A percentile compares a stretch with the other conserved stretches of the same genome.
phyloP scores from a whole-genome alignment of 2,329 filamentous ascomycete genomes.

The Pseudogymnoascus sp. region DNA sequence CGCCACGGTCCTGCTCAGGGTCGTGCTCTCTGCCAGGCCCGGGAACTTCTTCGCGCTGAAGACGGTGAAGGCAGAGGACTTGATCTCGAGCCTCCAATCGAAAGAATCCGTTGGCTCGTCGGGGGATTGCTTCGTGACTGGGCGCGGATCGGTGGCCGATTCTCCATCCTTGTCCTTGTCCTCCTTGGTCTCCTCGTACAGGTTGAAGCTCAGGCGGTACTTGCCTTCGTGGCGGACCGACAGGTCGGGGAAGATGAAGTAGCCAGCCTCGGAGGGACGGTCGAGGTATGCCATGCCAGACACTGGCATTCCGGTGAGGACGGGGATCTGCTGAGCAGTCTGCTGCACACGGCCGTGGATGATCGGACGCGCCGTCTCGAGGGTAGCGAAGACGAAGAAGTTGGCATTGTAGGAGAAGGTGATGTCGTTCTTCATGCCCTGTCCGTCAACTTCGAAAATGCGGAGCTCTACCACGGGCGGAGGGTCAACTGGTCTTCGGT shows the following conservation, averaged over 20 bases:
- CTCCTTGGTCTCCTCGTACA: slow-evolving; percentile 91
- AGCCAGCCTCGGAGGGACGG: slow-evolving; percentile 69
- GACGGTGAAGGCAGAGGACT: slow-evolving; percentile 78
- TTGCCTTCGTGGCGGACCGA: slow-evolving; percentile 92
- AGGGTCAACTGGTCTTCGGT: slow-evolving; percentile 86
- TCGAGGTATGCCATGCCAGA: slow-evolving; percentile 95
- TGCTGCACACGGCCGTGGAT: slow-evolving; percentile 69
- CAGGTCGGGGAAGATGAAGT: slow-evolving; percentile 96
- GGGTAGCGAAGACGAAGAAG: slow-evolving; percentile 91
- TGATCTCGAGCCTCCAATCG: slow-evolving; percentile 81
- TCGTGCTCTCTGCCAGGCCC: slow-evolving; percentile 80
- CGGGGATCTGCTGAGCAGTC: slow-evolving; percentile 64
- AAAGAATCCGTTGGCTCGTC: slow-evolving; percentile 44
- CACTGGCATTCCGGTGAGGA: slow-evolving; percentile 88
- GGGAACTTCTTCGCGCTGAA: slow-evolving; percentile 99
- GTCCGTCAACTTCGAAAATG: slow-evolving; percentile 62
- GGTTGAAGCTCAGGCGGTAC: slow-evolving; percentile 82
- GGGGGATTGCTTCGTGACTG: slow-evolving; percentile 19
- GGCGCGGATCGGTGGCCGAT: slow-evolving; percentile 26
- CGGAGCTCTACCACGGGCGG: slow-evolving; percentile 89
- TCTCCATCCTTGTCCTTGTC: slow-evolving; percentile 62
- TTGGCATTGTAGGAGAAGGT: slow-evolving; percentile 93
- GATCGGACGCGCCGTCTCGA: slow-evolving; percentile 77
- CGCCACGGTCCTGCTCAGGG: slow-evolving; percentile 79
- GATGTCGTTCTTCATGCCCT: slow-evolving; percentile 48